A percentile compares a stretch with the other conserved stretches of the same genome.
These are phyloP conservation scores for Leccinum proliferum DNA, from an alignment of 1,284 basidiomycete species.

Conservation along the genomic window DNA sequence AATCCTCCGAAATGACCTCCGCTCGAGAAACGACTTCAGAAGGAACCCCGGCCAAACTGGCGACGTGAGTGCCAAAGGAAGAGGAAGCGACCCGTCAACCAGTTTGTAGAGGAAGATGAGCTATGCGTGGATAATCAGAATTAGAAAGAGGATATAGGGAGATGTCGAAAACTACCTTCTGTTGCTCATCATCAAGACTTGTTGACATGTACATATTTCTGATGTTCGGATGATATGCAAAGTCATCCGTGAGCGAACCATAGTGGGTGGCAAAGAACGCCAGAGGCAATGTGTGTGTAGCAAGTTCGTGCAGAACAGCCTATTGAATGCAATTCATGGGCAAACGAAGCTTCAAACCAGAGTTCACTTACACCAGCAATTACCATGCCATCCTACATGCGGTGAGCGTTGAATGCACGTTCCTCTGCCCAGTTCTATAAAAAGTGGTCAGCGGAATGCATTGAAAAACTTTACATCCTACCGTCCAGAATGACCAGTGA, in stretches of 20 bases:
- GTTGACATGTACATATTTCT: constrained; percentile 94
- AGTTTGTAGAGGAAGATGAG: constrained; percentile 94
- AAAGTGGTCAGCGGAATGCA: constrained; percentile 9
- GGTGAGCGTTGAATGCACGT: constrained; percentile 33
- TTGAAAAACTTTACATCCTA: constrained; percentile 31
- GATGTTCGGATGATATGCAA: constrained; percentile 88
- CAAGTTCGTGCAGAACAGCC: constrained; percentile 90
- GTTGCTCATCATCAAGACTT: constrained; percentile 83
- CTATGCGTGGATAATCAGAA: constrained; percentile 31
- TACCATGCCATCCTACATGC: constrained; percentile 83
- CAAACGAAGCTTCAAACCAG: background rate
- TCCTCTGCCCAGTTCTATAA: constrained; percentile 80
- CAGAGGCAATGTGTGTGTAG: constrained; percentile 84
- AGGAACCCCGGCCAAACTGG: constrained; percentile 82
- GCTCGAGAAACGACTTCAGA: constrained; percentile 80
- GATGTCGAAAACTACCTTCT: constrained; percentile 51
- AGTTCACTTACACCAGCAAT: constrained; percentile 70
- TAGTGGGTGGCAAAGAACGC: constrained; percentile 88
- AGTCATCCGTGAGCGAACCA: constrained; percentile 83
- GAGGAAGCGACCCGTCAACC: constrained; percentile 81
- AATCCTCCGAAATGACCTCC: constrained; percentile 82
- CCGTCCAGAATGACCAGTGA: constrained; percentile 95
- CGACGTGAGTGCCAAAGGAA: constrained; percentile 92
- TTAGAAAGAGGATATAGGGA: background rate
- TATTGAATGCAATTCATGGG: constrained; percentile 24